phyloP scores from a whole-genome alignment of 23 red algal genomes.

The Gracilaria gracilis region DNA sequence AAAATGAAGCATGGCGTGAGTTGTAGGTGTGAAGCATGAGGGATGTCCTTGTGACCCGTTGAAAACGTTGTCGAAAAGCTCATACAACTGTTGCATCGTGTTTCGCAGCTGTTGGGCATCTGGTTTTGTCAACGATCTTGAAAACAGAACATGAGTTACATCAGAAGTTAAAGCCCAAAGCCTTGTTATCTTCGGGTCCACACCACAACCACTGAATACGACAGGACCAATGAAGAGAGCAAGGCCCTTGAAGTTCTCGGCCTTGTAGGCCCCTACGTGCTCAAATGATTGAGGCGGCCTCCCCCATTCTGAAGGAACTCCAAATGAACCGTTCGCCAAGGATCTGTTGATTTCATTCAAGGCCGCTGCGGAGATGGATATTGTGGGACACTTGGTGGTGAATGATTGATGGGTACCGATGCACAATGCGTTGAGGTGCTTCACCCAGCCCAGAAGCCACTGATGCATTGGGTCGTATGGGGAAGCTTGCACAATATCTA shows the following conservation, averaged over 20 bases:
- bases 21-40: neutral
- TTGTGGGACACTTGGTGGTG: neutral
- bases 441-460: slow-evolving; percentile 9
- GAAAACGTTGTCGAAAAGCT: neutral
- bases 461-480: slow-evolving; percentile 4
- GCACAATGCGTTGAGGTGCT: neutral
- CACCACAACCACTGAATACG: neutral
- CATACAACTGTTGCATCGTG: neutral
- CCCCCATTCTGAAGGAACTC: neutral
- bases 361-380: neutral
- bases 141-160: neutral
- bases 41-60: neutral
- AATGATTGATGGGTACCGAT: neutral
- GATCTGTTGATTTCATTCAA: neutral
- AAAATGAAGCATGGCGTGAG: neutral
- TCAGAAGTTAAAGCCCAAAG: neutral
- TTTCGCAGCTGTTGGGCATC: neutral
- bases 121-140: neutral
- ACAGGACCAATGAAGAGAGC: neutral
- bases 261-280: neutral
- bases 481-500: neutral
- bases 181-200: neutral
- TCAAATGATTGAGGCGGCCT: neutral
- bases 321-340: neutral
- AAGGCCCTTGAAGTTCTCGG: neutral